These are phyloP conservation scores for Colletotrichum destructivum DNA, from an alignment of 2,329 filamentous ascomycete species.

Conservation along the genomic window DNA sequence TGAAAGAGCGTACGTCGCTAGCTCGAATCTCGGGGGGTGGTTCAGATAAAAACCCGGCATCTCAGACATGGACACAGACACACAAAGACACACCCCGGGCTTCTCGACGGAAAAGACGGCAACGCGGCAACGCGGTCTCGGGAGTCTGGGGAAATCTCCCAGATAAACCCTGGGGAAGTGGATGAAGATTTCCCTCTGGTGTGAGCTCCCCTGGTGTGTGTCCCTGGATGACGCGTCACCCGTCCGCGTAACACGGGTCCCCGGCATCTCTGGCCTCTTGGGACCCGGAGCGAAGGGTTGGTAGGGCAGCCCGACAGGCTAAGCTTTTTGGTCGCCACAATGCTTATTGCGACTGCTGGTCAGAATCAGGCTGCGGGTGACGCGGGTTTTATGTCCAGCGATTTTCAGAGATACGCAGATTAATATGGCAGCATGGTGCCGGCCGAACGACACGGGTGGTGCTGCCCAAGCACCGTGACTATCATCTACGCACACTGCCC, in stretches of 20 bases:
- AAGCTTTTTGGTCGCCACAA: conserved; percentile 31
- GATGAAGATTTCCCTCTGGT: background rate
- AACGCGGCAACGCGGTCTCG: background rate
- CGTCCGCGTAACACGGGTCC: conserved; percentile 33
- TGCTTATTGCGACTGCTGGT: conserved; percentile 37
- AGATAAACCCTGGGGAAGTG: conserved; percentile 10
- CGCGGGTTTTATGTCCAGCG: background rate
- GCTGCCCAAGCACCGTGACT: background rate
- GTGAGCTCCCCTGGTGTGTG: background rate
- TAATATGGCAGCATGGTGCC: background rate
- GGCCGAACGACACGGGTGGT: background rate
- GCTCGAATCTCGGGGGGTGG: background rate
- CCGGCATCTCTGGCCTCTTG: conserved; percentile 9
- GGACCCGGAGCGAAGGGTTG: background rate
- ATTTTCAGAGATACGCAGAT: background rate
- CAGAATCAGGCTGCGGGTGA: conserved; percentile 34
- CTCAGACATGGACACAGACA: background rate
- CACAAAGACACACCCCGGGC: background rate
- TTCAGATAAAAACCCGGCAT: background rate
- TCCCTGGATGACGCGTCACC: conserved; percentile 28
- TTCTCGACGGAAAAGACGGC: background rate
- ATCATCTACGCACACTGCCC: background rate
- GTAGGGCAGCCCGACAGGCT: conserved; percentile 13
- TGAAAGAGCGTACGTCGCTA: background rate
- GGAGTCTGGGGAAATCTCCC: background rate